Base-by-base conservation (phyloP, 2,329 filamentous ascomycete genomes). In the Colletotrichum gloeosporioides region DNA sequence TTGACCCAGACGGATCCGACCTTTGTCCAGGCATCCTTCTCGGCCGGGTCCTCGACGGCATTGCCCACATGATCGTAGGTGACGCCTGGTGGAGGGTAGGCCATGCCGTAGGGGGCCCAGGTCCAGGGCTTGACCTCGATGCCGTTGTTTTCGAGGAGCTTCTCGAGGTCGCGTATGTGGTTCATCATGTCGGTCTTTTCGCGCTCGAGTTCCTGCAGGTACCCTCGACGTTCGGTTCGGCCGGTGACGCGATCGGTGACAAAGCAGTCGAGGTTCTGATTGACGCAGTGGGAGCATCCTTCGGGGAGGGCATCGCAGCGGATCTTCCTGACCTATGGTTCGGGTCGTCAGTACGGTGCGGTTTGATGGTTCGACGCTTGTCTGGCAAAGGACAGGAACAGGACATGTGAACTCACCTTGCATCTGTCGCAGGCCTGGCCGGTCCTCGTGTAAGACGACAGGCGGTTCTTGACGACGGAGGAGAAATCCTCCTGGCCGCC, bases 381-480 rank as follows among this genome's bases (percentile, higher is more conserved):
- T 53, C 29, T 9, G 8, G 31, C 31, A 63, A 22, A 36, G 13
- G 53, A 22, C 57, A 25, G 27, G 13, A 9, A 9, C 55, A 55
- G 61, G 62, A 65, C 29, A 63, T 25, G 31, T 71, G 55, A 29
- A 81, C 89, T 80, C 84, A 95, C 94, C 90, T 96, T 97, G 89
- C 95, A 98, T 72, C 95, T 90, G 85, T 98, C 95, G 88, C 95
- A 98, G 36, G 95, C 95, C 86, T 98, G 95, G 12, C 95, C 95
- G 0, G 95, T 98, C 73, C 90, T 87, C 25, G 89, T 90, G 78
- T 90, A 90, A 5, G 89, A 88, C 78, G 89, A 88, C 61, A 91
- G 83, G 71, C 90, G 88, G 80, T 84, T 89, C 85, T 91, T 91
- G 78, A 91, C 89, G 36, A 90, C 88, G 73, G 84, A 87, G 5